Base-by-base conservation (phyloP, 768 basidiomycete genomes). In the Mycena polygramma region DNA sequence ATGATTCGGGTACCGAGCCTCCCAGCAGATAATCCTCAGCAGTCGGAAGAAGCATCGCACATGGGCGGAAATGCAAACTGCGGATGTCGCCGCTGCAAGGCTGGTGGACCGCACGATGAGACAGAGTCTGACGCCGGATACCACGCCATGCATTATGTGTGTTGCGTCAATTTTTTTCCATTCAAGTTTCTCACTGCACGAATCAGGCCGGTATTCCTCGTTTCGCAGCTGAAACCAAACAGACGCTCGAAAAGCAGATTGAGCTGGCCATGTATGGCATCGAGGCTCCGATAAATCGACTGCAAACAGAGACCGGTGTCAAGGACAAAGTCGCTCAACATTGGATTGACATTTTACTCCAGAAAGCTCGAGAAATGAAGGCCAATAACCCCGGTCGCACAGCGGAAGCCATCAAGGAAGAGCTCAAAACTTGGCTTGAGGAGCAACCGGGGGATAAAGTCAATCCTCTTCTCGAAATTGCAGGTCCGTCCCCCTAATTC, bases 21-120 rank as follows among this genome's bases (percentile, higher is more conserved):
- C 2, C 71, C 73, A 9, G 71, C 60, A 0, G 75, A 76, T 39
- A 75, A 76, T 37, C 75, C 75, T 20, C 73, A 74, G 58, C 73
- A 74, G 57, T 72, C 75, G 2, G 73, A 74, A 26, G 63, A 72
- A 35, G 43, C 60, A 15, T 67, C 58, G 3, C 73, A 74, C 41
- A 73, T 74, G 57, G 71, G 71, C 1, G 22, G 60, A 4, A 61
- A 64, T 20, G 70, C 54, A 2, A 76, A 74, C 36, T 58, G 19
- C 22, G 61, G 62, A 4, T 75, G 73, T 53, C 73, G 70, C 4
- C 65, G 60, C 10, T 74, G 73, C 35, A 22, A 58, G 2, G 63
- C 66, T 57, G 73, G 75, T 9, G 70, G 70, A 1, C 49, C 68
- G 15, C 39, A 55, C 14, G 22, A 48, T 1, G 68, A 64, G 26